Evolutionary conservation across 2,329 filamentous ascomycete species (phyloP).

Genomic region (Rasamsonia emersonii): DNA sequence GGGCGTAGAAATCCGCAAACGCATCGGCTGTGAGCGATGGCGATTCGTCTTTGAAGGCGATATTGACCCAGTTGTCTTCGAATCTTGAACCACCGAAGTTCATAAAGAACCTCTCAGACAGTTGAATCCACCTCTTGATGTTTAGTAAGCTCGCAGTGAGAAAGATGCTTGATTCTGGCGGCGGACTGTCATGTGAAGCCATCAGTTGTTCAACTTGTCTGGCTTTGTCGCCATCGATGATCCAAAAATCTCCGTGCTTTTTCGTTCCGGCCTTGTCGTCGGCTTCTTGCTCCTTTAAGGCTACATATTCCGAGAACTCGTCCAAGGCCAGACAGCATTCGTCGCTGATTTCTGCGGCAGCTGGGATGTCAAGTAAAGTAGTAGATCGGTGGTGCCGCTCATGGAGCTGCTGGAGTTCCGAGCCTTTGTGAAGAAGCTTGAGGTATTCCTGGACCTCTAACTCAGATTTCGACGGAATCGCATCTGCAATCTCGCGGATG

Average conservation of each 20-base stretch:
- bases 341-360: conserved; percentile 62
- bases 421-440: conserved; percentile 48
- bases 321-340: conserved; percentile 61
- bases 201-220: conserved; percentile 20
- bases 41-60: conserved; percentile 44
- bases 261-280: conserved; percentile 53
- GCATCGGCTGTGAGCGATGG: conserved; percentile 68
- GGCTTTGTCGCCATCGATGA: conserved; percentile 43
- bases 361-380: conserved; percentile 52
- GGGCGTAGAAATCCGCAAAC: conserved; percentile 64
- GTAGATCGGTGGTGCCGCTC: conserved; percentile 29
- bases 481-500: conserved; percentile 51
- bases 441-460: conserved; percentile 67
- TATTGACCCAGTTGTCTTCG: conserved; percentile 59
- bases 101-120: conserved; percentile 67
- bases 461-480: conserved; percentile 62
- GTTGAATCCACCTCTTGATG: conserved; percentile 50
- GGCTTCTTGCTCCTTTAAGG: conserved; percentile 53
- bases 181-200: conserved; percentile 9
- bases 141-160: conserved; percentile 52
- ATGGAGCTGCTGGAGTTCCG: conserved; percentile 32
- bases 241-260: conserved; percentile 58
- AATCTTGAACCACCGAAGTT: conserved; percentile 49
- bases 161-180: conserved; percentile 22
- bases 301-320: conserved; percentile 56